Conservation (phyloP, 306 rosid genomes). For the Vigna unguiculata region DNA sequence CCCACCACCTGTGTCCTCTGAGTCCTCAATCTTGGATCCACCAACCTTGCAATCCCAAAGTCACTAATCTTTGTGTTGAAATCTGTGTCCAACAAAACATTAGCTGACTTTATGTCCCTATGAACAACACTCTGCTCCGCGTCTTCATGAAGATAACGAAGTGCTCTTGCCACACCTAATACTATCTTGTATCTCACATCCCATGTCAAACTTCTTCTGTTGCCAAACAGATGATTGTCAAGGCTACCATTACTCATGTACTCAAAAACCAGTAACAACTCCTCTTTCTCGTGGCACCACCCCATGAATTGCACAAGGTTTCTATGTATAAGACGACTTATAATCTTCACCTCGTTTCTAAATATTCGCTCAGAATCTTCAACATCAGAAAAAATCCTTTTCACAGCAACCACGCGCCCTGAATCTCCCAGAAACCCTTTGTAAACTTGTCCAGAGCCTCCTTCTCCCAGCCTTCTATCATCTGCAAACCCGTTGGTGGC, state of each 20-base stretch:
- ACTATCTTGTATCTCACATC: constrained; percentile 33
- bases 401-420: not conserved
- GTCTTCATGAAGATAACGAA: not conserved
- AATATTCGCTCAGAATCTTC: constrained; percentile 5
- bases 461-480: constrained; percentile 53
- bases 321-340: constrained; percentile 35
- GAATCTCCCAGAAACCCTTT: constrained; percentile 38
- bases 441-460: constrained; percentile 61
- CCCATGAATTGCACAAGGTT: constrained; percentile 60
- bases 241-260: constrained; percentile 58
- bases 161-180: not conserved
- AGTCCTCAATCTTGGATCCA: constrained; percentile 10
- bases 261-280: constrained; percentile 42
- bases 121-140: not conserved
- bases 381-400: not conserved
- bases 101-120: not conserved
- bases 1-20: not conserved
- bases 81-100: constrained; percentile 25
- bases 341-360: constrained; percentile 24
- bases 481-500: constrained; percentile 3
- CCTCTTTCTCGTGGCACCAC: constrained; percentile 53
- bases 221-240: constrained; percentile 2
- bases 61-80: not conserved
- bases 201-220: constrained; percentile 40
- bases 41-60: not conserved